These are phyloP conservation scores for Aaosphaeria pasadenensis DNA, from an alignment of 2,329 filamentous ascomycete genomes.

Conservation along the genomic window DNA sequence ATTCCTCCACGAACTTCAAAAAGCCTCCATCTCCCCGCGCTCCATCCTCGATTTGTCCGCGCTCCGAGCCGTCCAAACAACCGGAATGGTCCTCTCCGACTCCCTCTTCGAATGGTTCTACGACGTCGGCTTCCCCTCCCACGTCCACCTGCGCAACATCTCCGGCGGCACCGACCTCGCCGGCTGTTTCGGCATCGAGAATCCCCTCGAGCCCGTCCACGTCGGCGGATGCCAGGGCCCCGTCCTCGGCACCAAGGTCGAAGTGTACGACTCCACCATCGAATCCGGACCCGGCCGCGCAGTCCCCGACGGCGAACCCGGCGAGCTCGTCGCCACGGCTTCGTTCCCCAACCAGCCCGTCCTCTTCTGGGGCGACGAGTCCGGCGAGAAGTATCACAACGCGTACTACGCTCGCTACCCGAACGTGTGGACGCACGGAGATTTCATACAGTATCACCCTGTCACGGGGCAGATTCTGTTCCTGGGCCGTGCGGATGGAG, in stretches of 20 bases:
- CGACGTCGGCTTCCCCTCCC: conserved; percentile 65
- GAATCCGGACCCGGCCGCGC: conserved; percentile 48
- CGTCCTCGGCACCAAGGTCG: conserved; percentile 52
- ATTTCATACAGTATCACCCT: conserved; percentile 72
- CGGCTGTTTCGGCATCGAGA: conserved; percentile 61
- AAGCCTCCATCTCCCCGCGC: conserved; percentile 59
- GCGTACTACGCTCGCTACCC: conserved; percentile 48
- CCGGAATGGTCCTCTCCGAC: conserved; percentile 79
- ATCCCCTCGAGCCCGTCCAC: conserved; percentile 66
- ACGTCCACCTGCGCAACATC: conserved; percentile 69
- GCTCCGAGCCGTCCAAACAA: conserved; percentile 64
- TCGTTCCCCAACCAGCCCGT: conserved; percentile 74
- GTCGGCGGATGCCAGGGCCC: conserved; percentile 56
- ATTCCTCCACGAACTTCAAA: conserved; percentile 72
- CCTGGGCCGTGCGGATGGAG: conserved; percentile 71
- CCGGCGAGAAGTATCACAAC: conserved; percentile 42
- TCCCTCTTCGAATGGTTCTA: conserved; percentile 79
- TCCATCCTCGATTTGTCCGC: conserved; percentile 60
- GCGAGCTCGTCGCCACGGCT: conserved; percentile 69
- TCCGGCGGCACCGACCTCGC: conserved; percentile 77
- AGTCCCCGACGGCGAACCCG: conserved; percentile 62
- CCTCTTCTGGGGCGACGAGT: conserved; percentile 46
- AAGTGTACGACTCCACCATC: conserved; percentile 58
- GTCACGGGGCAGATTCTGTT: conserved; percentile 63
- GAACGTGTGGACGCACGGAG: conserved; percentile 77